phyloP scores from a whole-genome alignment of 2,329 filamentous ascomycete genomes.

The Colletotrichum godetiae region DNA sequence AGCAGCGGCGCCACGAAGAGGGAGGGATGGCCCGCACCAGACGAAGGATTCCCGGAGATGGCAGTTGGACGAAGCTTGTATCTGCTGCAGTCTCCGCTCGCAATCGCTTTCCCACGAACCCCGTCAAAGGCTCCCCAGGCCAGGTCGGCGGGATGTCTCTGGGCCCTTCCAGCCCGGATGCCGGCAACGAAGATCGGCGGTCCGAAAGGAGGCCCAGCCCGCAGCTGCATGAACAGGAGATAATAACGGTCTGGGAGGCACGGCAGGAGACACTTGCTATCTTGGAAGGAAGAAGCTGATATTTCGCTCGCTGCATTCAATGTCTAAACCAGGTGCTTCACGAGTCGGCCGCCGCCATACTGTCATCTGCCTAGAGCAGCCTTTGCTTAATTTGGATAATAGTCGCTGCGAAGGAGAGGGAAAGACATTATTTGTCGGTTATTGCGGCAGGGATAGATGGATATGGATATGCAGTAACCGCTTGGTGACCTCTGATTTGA shows the following conservation, averaged over 20 bases:
- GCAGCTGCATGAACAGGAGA: not conserved
- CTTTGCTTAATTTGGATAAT: not conserved
- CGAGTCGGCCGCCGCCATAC: not conserved
- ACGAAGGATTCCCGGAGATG: not conserved
- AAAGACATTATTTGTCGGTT: not conserved
- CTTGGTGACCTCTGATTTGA: not conserved
- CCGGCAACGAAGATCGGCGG: not conserved
- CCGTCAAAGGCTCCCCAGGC: not conserved
- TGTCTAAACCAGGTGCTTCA: not conserved
- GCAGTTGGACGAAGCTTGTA: not conserved
- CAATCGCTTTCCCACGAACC: not conserved
- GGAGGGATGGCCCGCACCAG: not conserved
- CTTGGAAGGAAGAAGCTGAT: not conserved
- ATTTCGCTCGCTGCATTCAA: not conserved
- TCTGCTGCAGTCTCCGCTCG: not conserved
- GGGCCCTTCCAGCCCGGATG: slow-evolving; percentile 4
- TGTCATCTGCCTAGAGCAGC: not conserved
- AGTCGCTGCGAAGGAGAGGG: not conserved
- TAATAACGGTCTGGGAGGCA: too few relatives aligned
- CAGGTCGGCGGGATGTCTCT: not conserved
- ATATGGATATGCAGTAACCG: not conserved
- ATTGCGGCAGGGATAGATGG: not conserved
- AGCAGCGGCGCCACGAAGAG: slow-evolving; percentile 13
- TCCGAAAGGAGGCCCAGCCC: not conserved
- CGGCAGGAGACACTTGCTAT: not conserved